Evolutionary conservation across 495 filamentous ascomycete genomes (phyloP), one percentile per base, ranked within the genome.

Genomic region (Elasticomyces elasticus): DNA sequence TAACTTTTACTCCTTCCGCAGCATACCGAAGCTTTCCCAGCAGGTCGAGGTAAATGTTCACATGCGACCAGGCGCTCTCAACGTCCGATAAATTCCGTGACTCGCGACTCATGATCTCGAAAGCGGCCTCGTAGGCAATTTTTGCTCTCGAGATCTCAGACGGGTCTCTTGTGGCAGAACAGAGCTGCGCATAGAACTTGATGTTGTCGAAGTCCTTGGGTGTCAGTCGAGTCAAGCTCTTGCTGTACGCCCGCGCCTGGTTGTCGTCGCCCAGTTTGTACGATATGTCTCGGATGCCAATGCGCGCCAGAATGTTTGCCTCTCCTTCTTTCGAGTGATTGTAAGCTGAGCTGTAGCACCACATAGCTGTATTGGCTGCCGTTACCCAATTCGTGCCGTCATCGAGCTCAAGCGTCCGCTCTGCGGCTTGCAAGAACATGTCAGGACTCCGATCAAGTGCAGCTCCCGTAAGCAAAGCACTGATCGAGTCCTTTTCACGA

Each of bases 21-120:
- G 45, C 20, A 45, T 30, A 23, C 7, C 31, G 13, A 22, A 41
- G 33, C 30, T 52, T 43, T 0, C 79, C 62, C 44, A 81, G 79
- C 12, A 97, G 75, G 61, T 95, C 89, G 24, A 84, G 76, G 56
- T 89, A 94, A 48, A 89, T 83, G 59, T 89, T 84, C 30, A 91
- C 66, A 64, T 95, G 86, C 26, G 81, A 81, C 89, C 89, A 74
- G 58, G 41, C 72, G 64, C 63, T 72, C 55, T 42, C 74, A 63
- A 62, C 77, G 12, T 60, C 67, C 51, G 77, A 75, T 55, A 78
- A 63, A 20, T 40, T 26, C n/a, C 3, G n/a, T 10, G 12, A 23
- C 33, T 51, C 30, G 13, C 9, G 19, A 15, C 33, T 51, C 12
- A 19, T 51, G 13, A 20, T 20, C 15, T 69, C 66, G 51, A 94